Conservation (phyloP, 1,284 basidiomycete genomes). For the Rhodofomes roseus region DNA sequence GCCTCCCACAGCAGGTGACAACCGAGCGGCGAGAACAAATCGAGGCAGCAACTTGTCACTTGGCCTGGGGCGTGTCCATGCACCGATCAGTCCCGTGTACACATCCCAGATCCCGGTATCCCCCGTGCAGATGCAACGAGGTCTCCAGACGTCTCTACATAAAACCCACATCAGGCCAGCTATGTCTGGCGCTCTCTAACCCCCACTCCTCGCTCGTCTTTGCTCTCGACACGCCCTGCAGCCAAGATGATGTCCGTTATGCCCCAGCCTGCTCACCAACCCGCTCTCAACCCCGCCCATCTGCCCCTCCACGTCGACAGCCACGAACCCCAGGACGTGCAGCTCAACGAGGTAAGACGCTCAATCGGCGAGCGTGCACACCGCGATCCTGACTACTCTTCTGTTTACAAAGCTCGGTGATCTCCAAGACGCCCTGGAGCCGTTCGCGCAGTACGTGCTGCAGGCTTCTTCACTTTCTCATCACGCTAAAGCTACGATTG, state of each 20-base stretch:
- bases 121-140: conserved; percentile 23
- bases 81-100: conserved; percentile 13
- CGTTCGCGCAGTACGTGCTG: conserved; percentile 50
- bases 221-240: conserved; percentile 9
- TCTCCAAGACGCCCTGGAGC: conserved; percentile 49
- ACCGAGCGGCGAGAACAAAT: conserved; percentile 9
- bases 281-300: conserved; percentile 26
- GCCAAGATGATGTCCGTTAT: conserved; percentile 37
- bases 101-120: conserved; percentile 20
- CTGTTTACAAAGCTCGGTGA: conserved; percentile 38
- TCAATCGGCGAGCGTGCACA: background rate
- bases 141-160: conserved; percentile 9
- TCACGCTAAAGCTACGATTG: background rate
- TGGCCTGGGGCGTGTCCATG: conserved; percentile 1
- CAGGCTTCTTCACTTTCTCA: background rate
- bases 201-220: conserved; percentile 7
- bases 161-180: background rate
- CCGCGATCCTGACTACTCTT: background rate
- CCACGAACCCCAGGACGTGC: conserved; percentile 23
- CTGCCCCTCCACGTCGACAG: conserved; percentile 30
- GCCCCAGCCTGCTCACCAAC: conserved; percentile 27
- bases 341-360: conserved; percentile 40
- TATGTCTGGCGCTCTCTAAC: background rate
- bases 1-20: conserved; percentile 8
- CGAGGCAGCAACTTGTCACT: background rate